Base-by-base conservation (phyloP, 345 rosid genomes). In the Boechera retrofracta region DNA sequence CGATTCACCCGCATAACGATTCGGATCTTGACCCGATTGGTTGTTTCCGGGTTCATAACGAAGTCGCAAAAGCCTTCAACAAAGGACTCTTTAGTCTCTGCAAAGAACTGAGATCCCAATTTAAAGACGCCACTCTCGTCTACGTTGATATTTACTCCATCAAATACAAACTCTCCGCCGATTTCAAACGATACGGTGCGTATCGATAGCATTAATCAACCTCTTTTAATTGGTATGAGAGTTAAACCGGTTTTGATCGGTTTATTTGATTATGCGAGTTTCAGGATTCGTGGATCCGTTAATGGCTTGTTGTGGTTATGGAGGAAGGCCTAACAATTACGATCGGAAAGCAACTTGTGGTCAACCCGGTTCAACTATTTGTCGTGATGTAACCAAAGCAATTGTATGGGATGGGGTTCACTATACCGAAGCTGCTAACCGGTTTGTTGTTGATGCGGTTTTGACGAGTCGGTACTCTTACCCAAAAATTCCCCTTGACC, bases 341-440 rank as follows among this genome's bases (percentile, higher is more conserved):
- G 82, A 83, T 44, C 55, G 71, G 0, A 85, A 61, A 28, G 67
- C 80, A 1, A 55, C 74, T 6, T 87, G 93, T 48, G 89, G 90
- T 16, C 70, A 55, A 55, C 54, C 81, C 21, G 85, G 86, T 5
- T 79, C 77, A 77, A 82, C 76, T 1, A 84, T 82, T 18, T 88
- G 91, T 68, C 71, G 57, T 4, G 59, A 79, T 38, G 84, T 85
- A 64, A 65, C 80, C 2, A 69, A 72, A 18, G 77, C 77, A 56
- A 74, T 85, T 75, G 82, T 84, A 32, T 90, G 91, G 91, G 96
- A 90, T 63, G 96, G 91, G 15, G 87, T 89, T 83, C 96, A 89
- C 69, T 85, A 85, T 64, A 87, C 90, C 2, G 90, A 89, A 67
- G 97, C 89, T 10, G 90, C 92, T 18, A 89, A 87, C 77, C 81